These are phyloP conservation scores for Dimocarpus longan DNA, from an alignment of 345 rosid genomes.

Conservation along the genomic window DNA sequence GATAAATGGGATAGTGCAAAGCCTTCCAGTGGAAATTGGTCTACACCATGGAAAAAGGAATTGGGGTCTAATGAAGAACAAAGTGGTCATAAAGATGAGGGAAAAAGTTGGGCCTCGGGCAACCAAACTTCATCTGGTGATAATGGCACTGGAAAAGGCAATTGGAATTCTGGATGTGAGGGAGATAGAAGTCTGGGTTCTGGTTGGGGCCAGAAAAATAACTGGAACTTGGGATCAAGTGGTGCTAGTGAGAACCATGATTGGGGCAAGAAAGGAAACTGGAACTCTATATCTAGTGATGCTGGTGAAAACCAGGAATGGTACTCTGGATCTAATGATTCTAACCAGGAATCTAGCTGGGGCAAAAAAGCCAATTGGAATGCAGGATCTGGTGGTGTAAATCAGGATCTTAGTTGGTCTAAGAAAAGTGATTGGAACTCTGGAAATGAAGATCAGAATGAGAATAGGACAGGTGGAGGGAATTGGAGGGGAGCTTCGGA, in stretches of 20 bases:
- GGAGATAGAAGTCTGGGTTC: slow-evolving; percentile 22
- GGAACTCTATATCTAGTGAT: slow-evolving; percentile 21
- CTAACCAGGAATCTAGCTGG: slow-evolving; percentile 35
- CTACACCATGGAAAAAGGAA: neutral
- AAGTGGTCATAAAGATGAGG: neutral
- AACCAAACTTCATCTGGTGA: neutral
- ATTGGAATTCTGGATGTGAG: slow-evolving; percentile 11
- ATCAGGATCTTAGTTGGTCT: slow-evolving; percentile 27
- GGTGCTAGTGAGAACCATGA: slow-evolving; percentile 14
- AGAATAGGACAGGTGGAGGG: slow-evolving; percentile 31
- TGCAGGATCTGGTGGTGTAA: slow-evolving; percentile 24
- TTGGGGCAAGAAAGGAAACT: slow-evolving; percentile 27
- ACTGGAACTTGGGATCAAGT: slow-evolving; percentile 24
- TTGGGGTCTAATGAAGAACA: slow-evolving; percentile 12
- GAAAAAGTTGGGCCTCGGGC: neutral
- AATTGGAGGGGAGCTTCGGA: slow-evolving; percentile 32
- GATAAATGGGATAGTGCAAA: slow-evolving; percentile 14
- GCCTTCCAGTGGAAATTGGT: neutral
- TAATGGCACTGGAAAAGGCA: slow-evolving; percentile 5
- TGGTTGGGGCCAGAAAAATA: slow-evolving; percentile 32
- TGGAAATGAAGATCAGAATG: slow-evolving; percentile 33
- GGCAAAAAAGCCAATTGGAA: slow-evolving; percentile 29
- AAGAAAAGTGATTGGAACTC: slow-evolving; percentile 30
- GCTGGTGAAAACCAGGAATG: slow-evolving; percentile 22
- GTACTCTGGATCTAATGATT: slow-evolving; percentile 11